phyloP scores from a whole-genome alignment of 140 eudicot species.

The Cichorium intybus region DNA sequence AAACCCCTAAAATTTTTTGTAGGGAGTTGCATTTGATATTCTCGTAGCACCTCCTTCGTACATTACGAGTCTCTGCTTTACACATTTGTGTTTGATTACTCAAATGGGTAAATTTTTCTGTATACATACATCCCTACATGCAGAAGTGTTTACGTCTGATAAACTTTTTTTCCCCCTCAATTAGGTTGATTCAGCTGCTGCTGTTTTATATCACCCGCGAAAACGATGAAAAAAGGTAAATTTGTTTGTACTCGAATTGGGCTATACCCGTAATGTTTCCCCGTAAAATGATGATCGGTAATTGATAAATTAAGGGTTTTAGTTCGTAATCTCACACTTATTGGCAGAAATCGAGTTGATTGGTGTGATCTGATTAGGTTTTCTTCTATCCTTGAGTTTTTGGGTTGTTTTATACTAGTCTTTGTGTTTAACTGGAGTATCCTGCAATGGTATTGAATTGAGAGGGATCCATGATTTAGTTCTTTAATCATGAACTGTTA shows the following conservation, averaged over 20 bases:
- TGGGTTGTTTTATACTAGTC: background rate
- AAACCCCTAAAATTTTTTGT: no score
- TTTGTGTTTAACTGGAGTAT: background rate
- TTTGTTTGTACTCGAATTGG: background rate
- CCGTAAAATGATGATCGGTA: background rate
- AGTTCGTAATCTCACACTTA: background rate
- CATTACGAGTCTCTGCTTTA: no score
- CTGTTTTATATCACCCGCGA: conserved; percentile 22
- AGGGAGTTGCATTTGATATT: no score
- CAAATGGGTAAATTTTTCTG: no score
- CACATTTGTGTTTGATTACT: no score
- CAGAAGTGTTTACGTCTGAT: no score
- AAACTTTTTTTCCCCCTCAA: background rate
- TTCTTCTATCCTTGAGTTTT: background rate
- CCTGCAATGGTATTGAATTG: no score
- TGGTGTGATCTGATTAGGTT: background rate
- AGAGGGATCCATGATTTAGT: no score
- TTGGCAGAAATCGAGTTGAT: background rate
- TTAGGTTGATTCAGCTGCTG: conserved; percentile 39
- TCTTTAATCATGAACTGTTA: background rate
- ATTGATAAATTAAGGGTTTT: background rate
- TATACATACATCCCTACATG: no score
- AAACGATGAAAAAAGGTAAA: conserved; percentile 43
- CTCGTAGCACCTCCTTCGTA: no score
- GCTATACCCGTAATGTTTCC: background rate